These are phyloP conservation scores for Trematosphaeria pertusa DNA, from an alignment of 2,329 filamentous ascomycete genomes.

Conservation along the genomic window DNA sequence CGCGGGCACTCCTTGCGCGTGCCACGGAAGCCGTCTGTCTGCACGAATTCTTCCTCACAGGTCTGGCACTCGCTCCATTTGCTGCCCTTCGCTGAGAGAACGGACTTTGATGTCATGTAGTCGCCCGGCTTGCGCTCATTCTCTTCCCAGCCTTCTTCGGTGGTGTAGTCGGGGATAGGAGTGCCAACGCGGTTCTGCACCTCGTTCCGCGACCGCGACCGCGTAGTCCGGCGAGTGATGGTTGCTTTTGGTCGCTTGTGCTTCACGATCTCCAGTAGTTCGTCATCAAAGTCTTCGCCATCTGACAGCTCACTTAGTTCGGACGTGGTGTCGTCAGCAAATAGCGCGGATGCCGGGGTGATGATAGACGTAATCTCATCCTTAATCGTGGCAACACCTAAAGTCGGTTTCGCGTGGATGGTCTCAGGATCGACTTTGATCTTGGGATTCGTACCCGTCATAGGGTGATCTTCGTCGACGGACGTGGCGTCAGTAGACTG, in stretches of 20 bases:
- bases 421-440: constrained; percentile 31
- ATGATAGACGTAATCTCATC: constrained; percentile 39
- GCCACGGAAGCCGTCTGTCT: constrained; percentile 79
- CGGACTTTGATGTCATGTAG: constrained; percentile 79
- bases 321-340: constrained; percentile 40
- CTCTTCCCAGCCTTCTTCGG: constrained; percentile 31
- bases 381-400: constrained; percentile 40
- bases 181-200: constrained; percentile 36
- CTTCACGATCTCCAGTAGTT: constrained; percentile 43
- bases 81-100: constrained; percentile 79
- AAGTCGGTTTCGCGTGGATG: constrained; percentile 27
- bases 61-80: constrained; percentile 88
- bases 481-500: constrained; percentile 49
- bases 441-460: constrained; percentile 16
- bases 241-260: constrained; percentile 36
- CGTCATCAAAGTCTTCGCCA: constrained; percentile 48
- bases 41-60: constrained; percentile 83
- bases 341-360: constrained; percentile 35
- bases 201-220: constrained; percentile 42
- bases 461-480: constrained; percentile 39
- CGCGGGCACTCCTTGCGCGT: constrained; percentile 86
- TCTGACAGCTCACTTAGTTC: constrained; percentile 51
- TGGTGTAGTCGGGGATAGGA: constrained; percentile 29
- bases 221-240: constrained; percentile 39
- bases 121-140: constrained; percentile 52